phyloP scores from a whole-genome alignment of 2,329 filamentous ascomycete genomes.

The Dactylellina parvicollis region DNA sequence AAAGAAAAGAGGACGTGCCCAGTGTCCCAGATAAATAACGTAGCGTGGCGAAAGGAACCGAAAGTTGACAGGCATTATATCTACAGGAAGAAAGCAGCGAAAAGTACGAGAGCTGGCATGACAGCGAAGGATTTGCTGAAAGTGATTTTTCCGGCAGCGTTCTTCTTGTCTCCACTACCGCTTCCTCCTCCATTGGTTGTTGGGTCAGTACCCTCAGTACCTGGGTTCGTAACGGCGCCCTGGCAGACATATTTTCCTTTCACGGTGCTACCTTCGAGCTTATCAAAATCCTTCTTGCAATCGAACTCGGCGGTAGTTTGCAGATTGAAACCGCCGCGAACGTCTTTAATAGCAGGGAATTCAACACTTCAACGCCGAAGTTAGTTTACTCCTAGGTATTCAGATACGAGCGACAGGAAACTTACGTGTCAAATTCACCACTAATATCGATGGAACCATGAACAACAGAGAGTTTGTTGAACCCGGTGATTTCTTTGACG shows the following conservation, averaged over 20 bases:
- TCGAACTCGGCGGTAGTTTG: slow-evolving; percentile 72
- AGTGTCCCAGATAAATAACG: slow-evolving; percentile 53
- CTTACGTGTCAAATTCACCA: slow-evolving; percentile 85
- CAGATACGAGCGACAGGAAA: slow-evolving; percentile 55
- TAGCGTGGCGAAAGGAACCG: slow-evolving; percentile 52
- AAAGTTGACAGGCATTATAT: slow-evolving; percentile 45
- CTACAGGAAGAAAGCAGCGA: slow-evolving; percentile 58
- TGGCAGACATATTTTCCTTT: slow-evolving; percentile 55
- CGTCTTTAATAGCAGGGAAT: slow-evolving; percentile 73
- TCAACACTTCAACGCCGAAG: slow-evolving; percentile 68
- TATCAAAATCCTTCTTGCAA: slow-evolving; percentile 68
- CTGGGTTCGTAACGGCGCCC: slow-evolving; percentile 45
- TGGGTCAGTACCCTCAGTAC: slow-evolving; percentile 47
- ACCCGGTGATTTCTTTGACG: slow-evolving; percentile 72
- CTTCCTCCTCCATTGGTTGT: slow-evolving; percentile 57
- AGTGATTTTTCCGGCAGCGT: slow-evolving; percentile 60
- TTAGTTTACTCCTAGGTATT: slow-evolving; percentile 58
- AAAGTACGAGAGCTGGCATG: slow-evolving; percentile 62
- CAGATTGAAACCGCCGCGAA: slow-evolving; percentile 77
- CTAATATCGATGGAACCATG: slow-evolving; percentile 84
- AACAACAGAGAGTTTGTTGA: slow-evolving; percentile 75
- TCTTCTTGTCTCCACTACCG: slow-evolving; percentile 58
- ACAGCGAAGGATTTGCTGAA: slow-evolving; percentile 54
- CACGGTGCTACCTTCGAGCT: slow-evolving; percentile 61
- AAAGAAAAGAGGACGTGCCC: slow-evolving; percentile 36